A percentile compares a stretch with the other conserved stretches of the same genome.
Evolutionary conservation across 805 yeast species (phyloP).

Genomic region (Spathaspora girioi): DNA sequence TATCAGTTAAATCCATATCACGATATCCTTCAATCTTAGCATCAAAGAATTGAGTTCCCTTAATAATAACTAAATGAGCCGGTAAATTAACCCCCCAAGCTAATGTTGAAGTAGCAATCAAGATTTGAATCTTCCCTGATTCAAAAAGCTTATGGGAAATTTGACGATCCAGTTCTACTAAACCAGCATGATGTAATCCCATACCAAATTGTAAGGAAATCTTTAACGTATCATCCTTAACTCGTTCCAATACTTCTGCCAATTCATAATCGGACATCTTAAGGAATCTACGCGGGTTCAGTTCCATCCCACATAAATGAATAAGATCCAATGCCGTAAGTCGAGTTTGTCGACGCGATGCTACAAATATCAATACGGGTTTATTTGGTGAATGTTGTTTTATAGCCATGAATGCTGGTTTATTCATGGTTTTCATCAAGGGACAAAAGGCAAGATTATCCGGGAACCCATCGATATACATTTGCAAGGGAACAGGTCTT

Average conservation of each 20-base stretch:
- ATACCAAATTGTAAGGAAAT: conserved; percentile 75
- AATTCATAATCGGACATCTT: conserved; percentile 64
- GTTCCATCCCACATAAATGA: conserved; percentile 75
- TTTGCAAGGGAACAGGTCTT: conserved; percentile 80
- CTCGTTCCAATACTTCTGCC: conserved; percentile 44
- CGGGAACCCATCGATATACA: conserved; percentile 85
- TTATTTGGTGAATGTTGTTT: conserved; percentile 84
- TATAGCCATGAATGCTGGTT: conserved; percentile 88
- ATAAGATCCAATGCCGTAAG: conserved; percentile 76
- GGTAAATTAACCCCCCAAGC: conserved; percentile 89
- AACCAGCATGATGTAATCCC: conserved; percentile 80
- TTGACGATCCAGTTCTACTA: conserved; percentile 68
- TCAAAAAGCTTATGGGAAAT: conserved; percentile 70
- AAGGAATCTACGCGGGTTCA: conserved; percentile 68
- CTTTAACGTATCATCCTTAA: conserved; percentile 79
- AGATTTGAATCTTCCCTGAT: conserved; percentile 63
- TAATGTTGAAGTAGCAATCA: conserved; percentile 76
- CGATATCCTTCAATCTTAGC: conserved; percentile 63
- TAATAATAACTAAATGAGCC: conserved; percentile 73
- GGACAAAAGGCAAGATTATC: conserved; percentile 80
- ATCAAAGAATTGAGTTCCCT: conserved; percentile 70
- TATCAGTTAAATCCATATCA: conserved; percentile 82
- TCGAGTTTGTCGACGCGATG: conserved; percentile 79
- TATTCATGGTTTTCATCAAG: conserved; percentile 83
- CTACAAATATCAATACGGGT: conserved; percentile 82